These are phyloP conservation scores for Angomonas ambiguus DNA, from an alignment of 208 protist genomes.

Conservation along the genomic window DNA sequence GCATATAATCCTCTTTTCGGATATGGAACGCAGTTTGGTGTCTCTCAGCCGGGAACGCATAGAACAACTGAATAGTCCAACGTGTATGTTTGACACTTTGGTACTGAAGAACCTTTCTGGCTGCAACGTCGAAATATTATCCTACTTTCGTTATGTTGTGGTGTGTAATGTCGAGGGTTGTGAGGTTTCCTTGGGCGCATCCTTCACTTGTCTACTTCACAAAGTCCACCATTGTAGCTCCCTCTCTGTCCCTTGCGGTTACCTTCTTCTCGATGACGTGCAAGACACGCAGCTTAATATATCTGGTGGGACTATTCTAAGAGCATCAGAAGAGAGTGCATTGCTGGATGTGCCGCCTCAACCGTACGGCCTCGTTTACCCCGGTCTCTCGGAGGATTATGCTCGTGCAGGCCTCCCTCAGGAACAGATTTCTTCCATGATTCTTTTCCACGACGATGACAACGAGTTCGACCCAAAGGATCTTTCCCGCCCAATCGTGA, in stretches of 20 bases:
- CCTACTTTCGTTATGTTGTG: constrained; percentile 51
- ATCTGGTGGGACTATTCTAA: constrained; percentile 10
- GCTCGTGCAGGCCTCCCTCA: constrained; percentile 42
- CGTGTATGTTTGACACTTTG: constrained; percentile 33
- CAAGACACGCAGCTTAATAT: constrained; percentile 16
- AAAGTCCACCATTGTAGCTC: constrained; percentile 33
- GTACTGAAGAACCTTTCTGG: constrained; percentile 47
- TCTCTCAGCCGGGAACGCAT: constrained; percentile 33
- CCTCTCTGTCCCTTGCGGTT: constrained; percentile 32
- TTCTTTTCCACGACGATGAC: constrained; percentile 3
- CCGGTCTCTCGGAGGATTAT: constrained; percentile 60
- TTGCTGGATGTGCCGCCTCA: not conserved
- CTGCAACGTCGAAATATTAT: constrained; percentile 46
- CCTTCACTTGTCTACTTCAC: constrained; percentile 39
- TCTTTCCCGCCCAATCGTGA: not conserved
- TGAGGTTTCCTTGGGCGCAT: constrained; percentile 54
- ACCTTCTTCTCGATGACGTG: constrained; percentile 29
- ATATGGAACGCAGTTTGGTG: constrained; percentile 22
- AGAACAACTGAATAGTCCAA: constrained; percentile 14
- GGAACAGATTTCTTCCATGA: constrained; percentile 24
- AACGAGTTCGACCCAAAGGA: not conserved
- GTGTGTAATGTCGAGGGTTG: constrained; percentile 40
- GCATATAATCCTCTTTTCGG: constrained; percentile 34
- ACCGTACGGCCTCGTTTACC: constrained; percentile 47
- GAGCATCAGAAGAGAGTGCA: not conserved